Conservation (phyloP, 495 filamentous ascomycete species). For the Tuber umbilicatum region DNA sequence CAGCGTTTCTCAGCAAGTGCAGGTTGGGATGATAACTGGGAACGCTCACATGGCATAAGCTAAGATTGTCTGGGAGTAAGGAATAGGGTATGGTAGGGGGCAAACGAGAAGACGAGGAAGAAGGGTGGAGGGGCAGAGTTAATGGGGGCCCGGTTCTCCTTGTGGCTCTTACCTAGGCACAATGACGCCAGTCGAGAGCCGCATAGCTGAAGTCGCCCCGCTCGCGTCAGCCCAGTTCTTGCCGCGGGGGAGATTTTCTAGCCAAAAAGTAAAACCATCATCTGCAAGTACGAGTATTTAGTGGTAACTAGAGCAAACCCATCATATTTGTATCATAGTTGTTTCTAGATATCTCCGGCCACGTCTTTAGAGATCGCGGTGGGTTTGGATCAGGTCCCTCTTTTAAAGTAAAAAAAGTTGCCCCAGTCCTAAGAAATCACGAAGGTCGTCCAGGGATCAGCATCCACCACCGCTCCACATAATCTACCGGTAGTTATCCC, state of each 20-base stretch:
- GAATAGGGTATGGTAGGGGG: neutral
- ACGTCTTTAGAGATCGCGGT: neutral
- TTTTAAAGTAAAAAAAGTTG: neutral
- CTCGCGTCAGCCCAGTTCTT: neutral
- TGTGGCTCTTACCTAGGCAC: slow-evolving; percentile 21
- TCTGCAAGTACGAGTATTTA: neutral
- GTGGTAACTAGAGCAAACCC: neutral
- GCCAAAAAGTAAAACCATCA: neutral
- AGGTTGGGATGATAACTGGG: neutral
- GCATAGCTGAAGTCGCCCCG: slow-evolving; percentile 13
- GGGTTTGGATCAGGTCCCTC: neutral
- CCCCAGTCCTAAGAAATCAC: neutral
- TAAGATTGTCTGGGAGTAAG: neutral
- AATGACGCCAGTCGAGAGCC: slow-evolving; percentile 28
- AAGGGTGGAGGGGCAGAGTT: neutral
- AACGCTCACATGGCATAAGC: neutral
- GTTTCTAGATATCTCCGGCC: neutral
- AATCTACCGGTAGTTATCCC: neutral
- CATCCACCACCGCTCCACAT: slow-evolving; percentile 2
- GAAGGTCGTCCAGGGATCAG: neutral
- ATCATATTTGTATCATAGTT: neutral
- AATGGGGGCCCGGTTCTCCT: neutral
- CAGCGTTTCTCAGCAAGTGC: neutral
- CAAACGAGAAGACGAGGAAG: neutral
- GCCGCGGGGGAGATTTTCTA: neutral